phyloP scores from a whole-genome alignment of 805 yeast species.

The Candida nonsorbophila region DNA sequence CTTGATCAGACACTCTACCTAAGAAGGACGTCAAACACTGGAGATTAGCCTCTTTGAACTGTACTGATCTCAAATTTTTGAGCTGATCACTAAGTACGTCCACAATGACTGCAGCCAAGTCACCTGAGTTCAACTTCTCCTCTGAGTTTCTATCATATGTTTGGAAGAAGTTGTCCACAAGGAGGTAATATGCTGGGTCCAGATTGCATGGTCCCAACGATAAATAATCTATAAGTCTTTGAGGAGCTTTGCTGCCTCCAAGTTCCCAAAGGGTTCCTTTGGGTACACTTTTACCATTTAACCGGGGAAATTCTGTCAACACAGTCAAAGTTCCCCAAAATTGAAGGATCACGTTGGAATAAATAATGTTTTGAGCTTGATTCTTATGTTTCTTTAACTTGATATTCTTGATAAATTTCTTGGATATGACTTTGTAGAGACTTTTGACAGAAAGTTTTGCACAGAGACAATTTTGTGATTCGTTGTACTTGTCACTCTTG shows the following conservation, averaged over 20 bases:
- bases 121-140: too few species aligned
- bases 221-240: constrained; percentile 43
- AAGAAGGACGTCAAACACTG: too few species aligned
- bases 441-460: constrained; percentile 12
- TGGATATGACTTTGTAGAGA: constrained; percentile 37
- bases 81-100: too few species aligned
- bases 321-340: constrained; percentile 44
- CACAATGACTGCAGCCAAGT: too few species aligned
- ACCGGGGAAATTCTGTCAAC: constrained; percentile 24
- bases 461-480: constrained; percentile 10
- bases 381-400: constrained; percentile 22
- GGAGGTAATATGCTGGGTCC: constrained; percentile 42
- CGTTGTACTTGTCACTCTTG: constrained; percentile 3
- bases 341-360: constrained; percentile 42
- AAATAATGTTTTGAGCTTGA: constrained; percentile 33
- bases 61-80: too few species aligned
- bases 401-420: constrained; percentile 39
- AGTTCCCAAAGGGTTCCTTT: constrained; percentile 50
- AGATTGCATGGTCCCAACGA: constrained; percentile 52
- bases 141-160: too few species aligned
- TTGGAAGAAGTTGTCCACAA: constrained; percentile 20
- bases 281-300: constrained; percentile 16
- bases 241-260: constrained; percentile 36
- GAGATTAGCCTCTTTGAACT: too few species aligned
- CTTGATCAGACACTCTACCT: too few species aligned